Percentiles rank a stretch among this genome's conserved stretches.
These are phyloP conservation scores for Fusarium gaditjirri DNA, from an alignment of 2,329 filamentous ascomycete genomes.

Conservation along the genomic window DNA sequence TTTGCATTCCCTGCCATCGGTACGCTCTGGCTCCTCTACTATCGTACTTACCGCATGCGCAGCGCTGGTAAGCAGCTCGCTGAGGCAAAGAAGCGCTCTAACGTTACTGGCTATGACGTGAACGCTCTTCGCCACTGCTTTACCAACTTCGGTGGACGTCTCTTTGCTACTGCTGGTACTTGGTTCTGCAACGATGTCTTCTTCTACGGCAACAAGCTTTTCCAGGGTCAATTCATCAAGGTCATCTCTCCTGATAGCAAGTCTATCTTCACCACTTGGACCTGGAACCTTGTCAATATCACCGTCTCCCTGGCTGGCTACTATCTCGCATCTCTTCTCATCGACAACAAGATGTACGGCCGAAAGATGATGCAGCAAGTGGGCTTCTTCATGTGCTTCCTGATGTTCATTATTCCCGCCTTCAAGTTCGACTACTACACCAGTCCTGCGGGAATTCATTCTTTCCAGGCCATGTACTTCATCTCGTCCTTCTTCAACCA, in stretches of 20 bases:
- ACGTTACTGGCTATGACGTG: slow-evolving; percentile 94
- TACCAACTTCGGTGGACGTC: slow-evolving; percentile 84
- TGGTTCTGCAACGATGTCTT: slow-evolving; percentile 99
- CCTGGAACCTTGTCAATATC: slow-evolving; percentile 93
- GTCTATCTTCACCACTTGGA: slow-evolving; percentile 87
- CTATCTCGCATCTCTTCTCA: slow-evolving; percentile 87
- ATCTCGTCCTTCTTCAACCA: slow-evolving; percentile 99
- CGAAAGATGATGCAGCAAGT: slow-evolving; percentile 97
- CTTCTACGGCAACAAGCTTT: slow-evolving; percentile 99
- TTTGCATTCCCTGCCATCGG: slow-evolving; percentile 92
- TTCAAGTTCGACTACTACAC: slow-evolving; percentile 91
- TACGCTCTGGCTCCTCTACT: slow-evolving; percentile 95
- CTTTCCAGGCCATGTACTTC: slow-evolving; percentile 99
- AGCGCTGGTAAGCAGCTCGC: slow-evolving; percentile 85
- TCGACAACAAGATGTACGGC: slow-evolving; percentile 96
- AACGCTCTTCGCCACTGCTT: slow-evolving; percentile 82
- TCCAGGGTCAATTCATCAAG: slow-evolving; percentile 89
- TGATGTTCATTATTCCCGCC: slow-evolving; percentile 91
- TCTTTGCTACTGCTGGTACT: slow-evolving; percentile 85
- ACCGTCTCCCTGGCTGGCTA: slow-evolving; percentile 88
- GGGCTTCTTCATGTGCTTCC: slow-evolving; percentile 91
- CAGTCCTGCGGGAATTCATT: slow-evolving; percentile 73
- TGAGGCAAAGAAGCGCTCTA: slow-evolving; percentile 83
- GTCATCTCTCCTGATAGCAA: slow-evolving; percentile 76
- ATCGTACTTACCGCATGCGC: slow-evolving; percentile 94